Base-by-base conservation (phyloP, 2,329 filamentous ascomycete genomes). In the Talaromyces sp. region DNA sequence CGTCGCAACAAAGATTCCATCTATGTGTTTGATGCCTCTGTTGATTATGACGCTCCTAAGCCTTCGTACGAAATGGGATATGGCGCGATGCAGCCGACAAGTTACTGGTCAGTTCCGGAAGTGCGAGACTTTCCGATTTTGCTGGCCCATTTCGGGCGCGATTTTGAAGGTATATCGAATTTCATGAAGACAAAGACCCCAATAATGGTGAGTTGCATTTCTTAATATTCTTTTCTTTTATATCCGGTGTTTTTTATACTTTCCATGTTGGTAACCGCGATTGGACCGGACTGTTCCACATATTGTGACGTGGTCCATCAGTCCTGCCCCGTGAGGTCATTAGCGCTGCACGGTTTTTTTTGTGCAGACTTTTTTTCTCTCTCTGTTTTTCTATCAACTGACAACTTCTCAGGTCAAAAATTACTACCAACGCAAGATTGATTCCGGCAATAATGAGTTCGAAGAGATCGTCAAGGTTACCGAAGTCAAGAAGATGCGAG, bases 51-150 rank as follows among this genome's bases (percentile, higher is more conserved):
- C 13, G 63, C 68, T 41, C 31, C 67, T 19, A 73, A 72, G 52
- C 69, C 69, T 39, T 54, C 70, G 33, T 62, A 39, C 27, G 75
- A 77, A 61, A 68, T 69, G 39, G 65, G 65, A 50, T 80, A 79
- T 68, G 76, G 75, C 15, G 75, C 75, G 10, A 69, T 77, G 66
- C 78, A 80, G 61, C 79, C 81, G 35, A 82, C 80, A 4, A 83
- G 82, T 65, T 84, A 84, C 70, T 84, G 82, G 82, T 84, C 82
- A 66, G 82, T 83, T 17, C 80, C 80, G 13, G 82, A 84, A 68
- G 77, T 80, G 67, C 74, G 77, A 43, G 80, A 83, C 67, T 83
- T 84, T 65, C 77, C 78, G 2, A 74, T 75, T 15, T 69, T 83
- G 49, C 70, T 84, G 43, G 75, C 74, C 17, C 79, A 83, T 68